Evolutionary conservation across 1,284 basidiomycete species (phyloP).

Genomic region (Peniophora sp.): DNA sequence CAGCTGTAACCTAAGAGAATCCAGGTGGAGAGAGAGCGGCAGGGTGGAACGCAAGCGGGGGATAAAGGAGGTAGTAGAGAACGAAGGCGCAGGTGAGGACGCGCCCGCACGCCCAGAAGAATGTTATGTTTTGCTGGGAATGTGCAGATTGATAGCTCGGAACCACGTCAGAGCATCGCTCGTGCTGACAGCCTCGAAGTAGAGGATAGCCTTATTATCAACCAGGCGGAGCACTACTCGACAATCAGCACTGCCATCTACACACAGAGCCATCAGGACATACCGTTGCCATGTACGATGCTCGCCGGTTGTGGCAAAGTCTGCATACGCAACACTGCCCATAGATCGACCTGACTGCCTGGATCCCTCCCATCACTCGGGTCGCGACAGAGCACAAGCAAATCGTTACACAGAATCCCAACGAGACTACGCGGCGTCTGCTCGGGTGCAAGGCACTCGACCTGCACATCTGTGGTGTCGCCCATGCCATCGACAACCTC

Average conservation of each 20-base stretch:
- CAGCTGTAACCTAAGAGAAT: background rate
- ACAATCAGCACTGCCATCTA: slow-evolving; percentile 3
- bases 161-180: slow-evolving; percentile 86
- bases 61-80: background rate
- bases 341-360: slow-evolving; percentile 72
- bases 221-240: slow-evolving; percentile 67
- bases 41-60: background rate
- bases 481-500: slow-evolving; percentile 75
- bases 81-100: background rate
- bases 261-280: slow-evolving; percentile 20
- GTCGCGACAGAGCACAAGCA: slow-evolving; percentile 84
- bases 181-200: slow-evolving; percentile 80
- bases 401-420: slow-evolving; percentile 86
- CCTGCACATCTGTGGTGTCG: slow-evolving; percentile 73
- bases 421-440: slow-evolving; percentile 66
- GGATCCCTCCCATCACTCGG: slow-evolving; percentile 70
- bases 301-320: slow-evolving; percentile 84
- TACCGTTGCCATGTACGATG: slow-evolving; percentile 80
- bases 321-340: slow-evolving; percentile 90
- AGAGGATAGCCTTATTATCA: slow-evolving; percentile 87
- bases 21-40: background rate
- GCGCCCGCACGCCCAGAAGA: background rate
- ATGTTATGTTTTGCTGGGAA: slow-evolving; percentile 28
- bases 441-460: slow-evolving; percentile 84
- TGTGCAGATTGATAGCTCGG: slow-evolving; percentile 67